Conservation (phyloP, 192 early-diverging fungal species). For the Obelidium mucronatum region DNA sequence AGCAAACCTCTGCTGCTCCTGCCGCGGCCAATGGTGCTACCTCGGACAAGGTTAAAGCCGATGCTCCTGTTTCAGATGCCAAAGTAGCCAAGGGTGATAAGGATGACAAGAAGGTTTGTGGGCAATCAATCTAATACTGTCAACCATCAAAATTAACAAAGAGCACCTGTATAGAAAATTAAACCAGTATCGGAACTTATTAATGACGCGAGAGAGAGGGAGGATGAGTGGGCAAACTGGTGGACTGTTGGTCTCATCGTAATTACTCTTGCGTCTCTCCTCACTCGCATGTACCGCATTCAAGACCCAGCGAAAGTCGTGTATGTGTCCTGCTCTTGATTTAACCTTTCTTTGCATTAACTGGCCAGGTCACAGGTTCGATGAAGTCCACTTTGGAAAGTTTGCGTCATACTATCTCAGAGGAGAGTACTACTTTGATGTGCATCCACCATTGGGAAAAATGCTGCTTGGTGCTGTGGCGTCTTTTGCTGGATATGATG, state of each 20-base stretch:
- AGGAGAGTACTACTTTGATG: conserved; percentile 93
- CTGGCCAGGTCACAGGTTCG: conserved; percentile 69
- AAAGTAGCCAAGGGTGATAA: no score
- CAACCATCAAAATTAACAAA: no score
- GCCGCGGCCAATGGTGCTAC: no score
- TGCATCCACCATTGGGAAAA: conserved; percentile 96
- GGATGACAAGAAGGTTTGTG: no score
- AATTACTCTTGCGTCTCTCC: conserved; percentile 42
- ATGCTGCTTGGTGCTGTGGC: conserved; percentile 86
- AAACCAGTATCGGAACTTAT: conserved; percentile 2
- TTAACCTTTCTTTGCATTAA: neutral
- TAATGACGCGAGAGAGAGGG: neutral
- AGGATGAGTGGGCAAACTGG: neutral
- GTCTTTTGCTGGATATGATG: conserved; percentile 90
- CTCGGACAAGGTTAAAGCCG: no score
- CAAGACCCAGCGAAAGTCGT: conserved; percentile 53
- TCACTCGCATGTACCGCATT: conserved; percentile 49
- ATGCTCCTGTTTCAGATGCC: no score
- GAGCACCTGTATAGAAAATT: no score
- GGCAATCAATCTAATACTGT: no score
- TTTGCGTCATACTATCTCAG: conserved; percentile 93
- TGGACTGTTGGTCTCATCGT: conserved; percentile 37
- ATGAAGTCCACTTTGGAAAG: conserved; percentile 99
- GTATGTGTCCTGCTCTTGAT: conserved; percentile 33
- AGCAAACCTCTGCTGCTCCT: no score